These are phyloP conservation scores for Sarcomyxa edulis DNA, from an alignment of 768 basidiomycete species.

Conservation along the genomic window DNA sequence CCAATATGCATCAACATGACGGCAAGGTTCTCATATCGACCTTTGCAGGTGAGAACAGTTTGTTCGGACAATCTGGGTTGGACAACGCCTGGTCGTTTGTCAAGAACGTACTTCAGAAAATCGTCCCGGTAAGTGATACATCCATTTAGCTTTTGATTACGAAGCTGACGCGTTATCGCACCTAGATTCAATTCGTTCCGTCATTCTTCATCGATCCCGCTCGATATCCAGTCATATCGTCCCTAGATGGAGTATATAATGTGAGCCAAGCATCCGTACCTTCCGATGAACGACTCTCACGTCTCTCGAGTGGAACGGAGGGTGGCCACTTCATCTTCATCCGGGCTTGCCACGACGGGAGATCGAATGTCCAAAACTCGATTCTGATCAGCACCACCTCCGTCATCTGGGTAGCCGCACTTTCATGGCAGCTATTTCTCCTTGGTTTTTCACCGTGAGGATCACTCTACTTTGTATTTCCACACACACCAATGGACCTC, in stretches of 20 bases:
- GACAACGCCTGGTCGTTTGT: conserved; percentile 38
- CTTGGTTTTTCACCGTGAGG: conserved; percentile 65
- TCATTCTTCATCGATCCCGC: conserved; percentile 60
- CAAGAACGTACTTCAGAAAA: conserved; percentile 14
- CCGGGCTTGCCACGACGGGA: no score
- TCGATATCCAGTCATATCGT: conserved; percentile 37
- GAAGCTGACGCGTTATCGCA: conserved; percentile 42
- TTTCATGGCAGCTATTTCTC: conserved; percentile 53
- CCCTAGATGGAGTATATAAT: conserved; percentile 58
- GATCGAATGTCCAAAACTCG: conserved; percentile 24
- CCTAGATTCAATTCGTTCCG: conserved; percentile 61
- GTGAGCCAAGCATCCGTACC: conserved; percentile 31
- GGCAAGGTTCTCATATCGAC: conserved; percentile 42
- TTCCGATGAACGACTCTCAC: no score
- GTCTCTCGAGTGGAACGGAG: conserved; percentile 63
- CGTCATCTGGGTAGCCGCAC: conserved; percentile 23
- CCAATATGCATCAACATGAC: conserved; percentile 34
- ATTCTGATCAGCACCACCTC: conserved; percentile 28
- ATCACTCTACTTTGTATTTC: background rate
- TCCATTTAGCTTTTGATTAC: no score
- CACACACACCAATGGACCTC: background rate
- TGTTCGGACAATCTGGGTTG: conserved; percentile 50
- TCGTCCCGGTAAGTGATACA: conserved; percentile 40
- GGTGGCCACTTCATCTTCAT: conserved; percentile 74
- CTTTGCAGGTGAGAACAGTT: conserved; percentile 49